Percentiles rank a stretch among this genome's conserved stretches.
Conservation (phyloP, 768 basidiomycete genomes). For the Lactarius hengduanensis region DNA sequence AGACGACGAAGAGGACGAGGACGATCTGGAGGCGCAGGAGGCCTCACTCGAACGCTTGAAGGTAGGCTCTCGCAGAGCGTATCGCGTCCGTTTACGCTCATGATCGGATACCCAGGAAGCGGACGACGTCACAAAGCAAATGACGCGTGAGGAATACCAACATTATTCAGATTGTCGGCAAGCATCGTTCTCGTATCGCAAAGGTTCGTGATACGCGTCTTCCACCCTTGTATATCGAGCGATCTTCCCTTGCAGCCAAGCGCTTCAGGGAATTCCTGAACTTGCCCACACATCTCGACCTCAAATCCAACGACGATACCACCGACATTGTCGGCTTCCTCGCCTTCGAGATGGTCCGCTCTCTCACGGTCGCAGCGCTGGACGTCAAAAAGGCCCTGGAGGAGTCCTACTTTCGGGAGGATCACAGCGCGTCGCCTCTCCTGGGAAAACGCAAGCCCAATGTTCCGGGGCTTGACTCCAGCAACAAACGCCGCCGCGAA, state of each 20-base stretch:
- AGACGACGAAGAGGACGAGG: conserved; percentile 96
- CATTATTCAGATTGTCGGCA: conserved; percentile 97
- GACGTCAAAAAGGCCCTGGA: conserved; percentile 79
- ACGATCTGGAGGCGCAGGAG: conserved; percentile 93
- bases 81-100: background rate
- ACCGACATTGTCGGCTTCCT: conserved; percentile 97
- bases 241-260: conserved; percentile 56
- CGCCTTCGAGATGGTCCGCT: conserved; percentile 95
- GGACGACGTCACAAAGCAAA: conserved; percentile 90
- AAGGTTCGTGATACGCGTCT: conserved; percentile 54
- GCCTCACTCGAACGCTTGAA: conserved; percentile 87
- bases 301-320: conserved; percentile 91
- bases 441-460: conserved; percentile 69
- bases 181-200: conserved; percentile 95
- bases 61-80: conserved; percentile 37
- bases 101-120: conserved; percentile 61
- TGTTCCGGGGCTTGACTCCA: conserved; percentile 33
- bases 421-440: conserved; percentile 57
- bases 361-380: conserved; percentile 84
- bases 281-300: conserved; percentile 79
- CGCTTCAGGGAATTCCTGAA: conserved; percentile 95
- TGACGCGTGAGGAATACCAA: conserved; percentile 96
- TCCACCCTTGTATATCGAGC: background rate
- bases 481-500: conserved; percentile 52
- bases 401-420: conserved; percentile 65